Percentiles rank a stretch among this genome's conserved stretches.
phyloP scores from a whole-genome alignment of 1,284 basidiomycete genomes.

The Cryptococcus floricola region DNA sequence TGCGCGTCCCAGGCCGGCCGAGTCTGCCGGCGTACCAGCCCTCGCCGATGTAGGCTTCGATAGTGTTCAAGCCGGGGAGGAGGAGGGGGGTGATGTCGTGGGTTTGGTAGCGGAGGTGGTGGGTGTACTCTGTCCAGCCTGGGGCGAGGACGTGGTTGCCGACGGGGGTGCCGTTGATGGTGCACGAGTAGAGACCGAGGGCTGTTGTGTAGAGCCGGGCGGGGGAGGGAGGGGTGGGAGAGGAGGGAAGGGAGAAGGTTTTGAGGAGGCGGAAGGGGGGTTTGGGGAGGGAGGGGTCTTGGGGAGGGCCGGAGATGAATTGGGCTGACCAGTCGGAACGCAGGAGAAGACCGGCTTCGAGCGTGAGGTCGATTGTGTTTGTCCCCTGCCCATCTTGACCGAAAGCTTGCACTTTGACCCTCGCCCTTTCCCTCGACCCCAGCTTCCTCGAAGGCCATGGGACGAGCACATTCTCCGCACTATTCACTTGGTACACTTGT shows the following conservation, averaged over 20 bases:
- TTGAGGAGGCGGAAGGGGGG: conserved; percentile 24
- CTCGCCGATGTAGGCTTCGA: conserved; percentile 31
- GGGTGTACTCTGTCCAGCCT: conserved; percentile 39
- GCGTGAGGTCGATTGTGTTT: conserved; percentile 8
- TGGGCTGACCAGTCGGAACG: conserved; percentile 25
- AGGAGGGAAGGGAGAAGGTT: conserved; percentile 11
- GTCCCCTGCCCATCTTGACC: conserved; percentile 14
- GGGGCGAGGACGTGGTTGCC: conserved; percentile 40
- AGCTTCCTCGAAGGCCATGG: conserved; percentile 33
- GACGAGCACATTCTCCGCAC: conserved; percentile 21
- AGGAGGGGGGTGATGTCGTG: conserved; percentile 29
- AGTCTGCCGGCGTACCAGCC: conserved; percentile 39
- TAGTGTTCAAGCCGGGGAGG: conserved; percentile 21
- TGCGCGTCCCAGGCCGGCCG: conserved; percentile 18
- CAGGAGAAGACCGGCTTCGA: conserved; percentile 28
- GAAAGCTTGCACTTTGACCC: conserved; percentile 17
- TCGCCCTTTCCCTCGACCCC: conserved; percentile 17
- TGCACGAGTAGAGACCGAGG: conserved; percentile 34
- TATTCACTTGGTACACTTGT: conserved; percentile 16
- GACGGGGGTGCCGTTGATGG: conserved; percentile 34
- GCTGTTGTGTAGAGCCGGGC: conserved; percentile 41
- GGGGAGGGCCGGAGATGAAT: conserved; percentile 15
- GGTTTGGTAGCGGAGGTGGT: conserved; percentile 36
- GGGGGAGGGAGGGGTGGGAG: background rate
- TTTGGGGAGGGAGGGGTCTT: conserved; percentile 20